Percentiles rank a stretch among this genome's conserved stretches.
Evolutionary conservation across 208 protist genomes (phyloP).

Genomic region (Strigomonas culicis): DNA sequence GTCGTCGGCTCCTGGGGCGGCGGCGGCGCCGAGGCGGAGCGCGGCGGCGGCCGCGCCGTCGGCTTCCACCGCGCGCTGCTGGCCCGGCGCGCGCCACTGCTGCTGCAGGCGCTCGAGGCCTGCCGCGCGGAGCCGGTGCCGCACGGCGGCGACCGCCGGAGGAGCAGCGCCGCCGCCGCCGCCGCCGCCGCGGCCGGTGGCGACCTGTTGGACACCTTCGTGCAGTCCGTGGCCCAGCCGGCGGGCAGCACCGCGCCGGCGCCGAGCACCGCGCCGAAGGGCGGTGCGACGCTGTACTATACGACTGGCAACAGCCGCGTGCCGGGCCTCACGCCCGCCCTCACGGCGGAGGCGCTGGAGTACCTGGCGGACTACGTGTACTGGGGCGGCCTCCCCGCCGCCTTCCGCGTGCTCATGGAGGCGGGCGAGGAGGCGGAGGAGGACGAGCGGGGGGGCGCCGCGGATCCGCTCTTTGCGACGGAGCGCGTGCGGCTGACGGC

Average conservation of each 20-base stretch:
- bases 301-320: conserved; percentile 66
- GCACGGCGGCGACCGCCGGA: neutral
- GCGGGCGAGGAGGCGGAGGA: conserved; percentile 21
- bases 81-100: conserved; percentile 61
- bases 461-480: conserved; percentile 2
- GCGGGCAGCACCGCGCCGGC: neutral
- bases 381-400: conserved; percentile 53
- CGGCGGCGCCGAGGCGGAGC: neutral
- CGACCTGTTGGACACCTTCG: neutral
- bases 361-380: conserved; percentile 67
- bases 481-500: conserved; percentile 18
- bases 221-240: neutral
- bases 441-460: neutral
- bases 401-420: conserved; percentile 48
- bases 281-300: conserved; percentile 40
- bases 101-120: conserved; percentile 42
- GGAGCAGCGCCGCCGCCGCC: neutral
- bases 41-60: conserved; percentile 12
- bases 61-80: conserved; percentile 66
- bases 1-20: conserved; percentile 38
- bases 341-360: conserved; percentile 51
- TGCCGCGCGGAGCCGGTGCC: conserved; percentile 40
- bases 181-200: neutral
- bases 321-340: conserved; percentile 40
- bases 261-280: neutral